Evolutionary conservation across 345 rosid genomes (phyloP).

Genomic region (Streptanthus diversifolius): DNA sequence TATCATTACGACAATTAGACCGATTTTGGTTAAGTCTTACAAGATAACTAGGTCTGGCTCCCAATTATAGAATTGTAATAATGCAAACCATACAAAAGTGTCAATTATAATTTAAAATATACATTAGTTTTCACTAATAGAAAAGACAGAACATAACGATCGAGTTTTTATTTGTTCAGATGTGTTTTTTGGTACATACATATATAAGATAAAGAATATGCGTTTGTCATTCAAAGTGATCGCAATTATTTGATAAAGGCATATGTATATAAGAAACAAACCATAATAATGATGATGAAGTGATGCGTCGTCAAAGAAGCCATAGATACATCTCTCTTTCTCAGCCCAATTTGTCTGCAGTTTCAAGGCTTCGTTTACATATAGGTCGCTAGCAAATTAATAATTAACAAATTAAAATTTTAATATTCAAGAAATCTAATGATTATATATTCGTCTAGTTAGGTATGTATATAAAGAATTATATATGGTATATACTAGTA

Average conservation of each 20-base stretch:
- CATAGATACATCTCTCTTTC: slow-evolving; percentile 9
- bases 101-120: not conserved
- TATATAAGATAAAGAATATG: too few species aligned
- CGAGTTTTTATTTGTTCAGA: not conserved
- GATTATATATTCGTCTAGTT: not conserved
- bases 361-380: slow-evolving; percentile 20
- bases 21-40: not conserved
- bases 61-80: not conserved
- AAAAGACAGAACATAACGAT: not conserved
- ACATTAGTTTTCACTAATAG: not conserved
- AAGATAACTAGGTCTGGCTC: not conserved
- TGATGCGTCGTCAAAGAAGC: slow-evolving; percentile 4
- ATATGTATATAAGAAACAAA: not conserved
- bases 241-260: not conserved
- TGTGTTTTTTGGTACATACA: not conserved
- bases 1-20: not conserved
- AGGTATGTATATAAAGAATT: not conserved
- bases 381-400: not conserved
- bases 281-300: not conserved
- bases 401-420: not conserved
- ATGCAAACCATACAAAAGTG: not conserved
- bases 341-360: slow-evolving; percentile 15
- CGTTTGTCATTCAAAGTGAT: not conserved
- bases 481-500: not conserved
- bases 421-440: not conserved